Percentiles rank a stretch among this genome's conserved stretches.
These are phyloP conservation scores for Epichloe gansuensis DNA, from an alignment of 2,329 filamentous ascomycete species.

Conservation along the genomic window DNA sequence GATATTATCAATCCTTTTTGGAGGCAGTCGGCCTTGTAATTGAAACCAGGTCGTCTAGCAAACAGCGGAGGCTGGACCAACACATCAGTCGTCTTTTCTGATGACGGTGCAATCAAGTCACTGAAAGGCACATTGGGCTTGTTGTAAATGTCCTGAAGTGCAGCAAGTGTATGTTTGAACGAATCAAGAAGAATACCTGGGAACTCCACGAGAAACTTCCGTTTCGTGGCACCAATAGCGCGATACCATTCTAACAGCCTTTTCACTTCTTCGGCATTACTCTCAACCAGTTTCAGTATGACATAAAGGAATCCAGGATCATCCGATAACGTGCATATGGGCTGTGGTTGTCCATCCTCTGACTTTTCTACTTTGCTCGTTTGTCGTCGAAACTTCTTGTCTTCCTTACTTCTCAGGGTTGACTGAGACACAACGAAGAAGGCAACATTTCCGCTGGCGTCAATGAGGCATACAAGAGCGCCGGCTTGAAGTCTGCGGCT, in stretches of 20 bases:
- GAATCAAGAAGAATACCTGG: constrained; percentile 46
- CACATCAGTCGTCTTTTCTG: constrained; percentile 8
- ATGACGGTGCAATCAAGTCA: constrained; percentile 29
- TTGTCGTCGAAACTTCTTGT: constrained; percentile 10
- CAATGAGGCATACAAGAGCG: constrained; percentile 37
- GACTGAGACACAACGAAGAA: constrained; percentile 28
- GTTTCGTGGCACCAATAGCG: constrained; percentile 5
- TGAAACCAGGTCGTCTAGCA: constrained; percentile 33
- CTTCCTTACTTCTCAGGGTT: constrained; percentile 9
- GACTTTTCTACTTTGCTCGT: constrained; percentile 4
- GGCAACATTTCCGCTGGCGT: constrained; percentile 22
- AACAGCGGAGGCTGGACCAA: constrained; percentile 38
- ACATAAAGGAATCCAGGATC: constrained; percentile 19
- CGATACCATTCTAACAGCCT: constrained; percentile 18
- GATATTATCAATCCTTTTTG: constrained; percentile 15
- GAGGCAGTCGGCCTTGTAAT: constrained; percentile 31
- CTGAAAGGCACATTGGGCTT: constrained; percentile 34
- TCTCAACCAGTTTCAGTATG: constrained; percentile 18
- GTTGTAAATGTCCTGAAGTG: constrained; percentile 40
- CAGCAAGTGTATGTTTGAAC: constrained; percentile 43
- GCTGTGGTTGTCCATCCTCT: background rate
- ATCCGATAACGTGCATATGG: constrained; percentile 18
- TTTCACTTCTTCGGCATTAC: constrained; percentile 10
- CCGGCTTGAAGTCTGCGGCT: constrained; percentile 36
- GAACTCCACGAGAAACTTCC: constrained; percentile 42